phyloP scores from a whole-genome alignment of 345 rosid species.

The Cardamine occulta region DNA sequence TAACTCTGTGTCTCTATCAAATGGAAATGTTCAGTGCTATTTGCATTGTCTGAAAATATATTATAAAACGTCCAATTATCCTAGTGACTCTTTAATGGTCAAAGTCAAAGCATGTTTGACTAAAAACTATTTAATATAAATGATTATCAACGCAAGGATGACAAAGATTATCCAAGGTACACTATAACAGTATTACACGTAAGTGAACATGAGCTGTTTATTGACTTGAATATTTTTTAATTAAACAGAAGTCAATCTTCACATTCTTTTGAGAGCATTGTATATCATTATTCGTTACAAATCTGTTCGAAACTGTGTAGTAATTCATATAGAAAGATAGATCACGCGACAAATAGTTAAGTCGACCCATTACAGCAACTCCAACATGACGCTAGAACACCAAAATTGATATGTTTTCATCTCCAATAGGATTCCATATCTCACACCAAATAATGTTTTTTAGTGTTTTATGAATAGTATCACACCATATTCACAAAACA shows the following conservation, averaged over 20 bases:
- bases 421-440: too few species aligned
- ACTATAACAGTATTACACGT: not conserved
- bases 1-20: too few species aligned
- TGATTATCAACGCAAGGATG: not conserved
- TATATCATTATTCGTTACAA: not conserved
- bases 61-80: slow-evolving; percentile 11
- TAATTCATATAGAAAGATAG: not conserved
- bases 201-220: not conserved
- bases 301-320: not conserved
- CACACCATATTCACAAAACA: too few species aligned
- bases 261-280: not conserved
- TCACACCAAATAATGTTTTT: too few species aligned
- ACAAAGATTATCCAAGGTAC: not conserved
- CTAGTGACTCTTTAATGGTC: not conserved
- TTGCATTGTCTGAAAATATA: not conserved
- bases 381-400: too few species aligned
- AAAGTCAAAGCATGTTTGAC: slow-evolving; percentile 23
- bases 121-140: not conserved
- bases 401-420: too few species aligned
- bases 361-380: not conserved
- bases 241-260: slow-evolving; percentile 1
- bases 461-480: too few species aligned
- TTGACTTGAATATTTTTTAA: not conserved
- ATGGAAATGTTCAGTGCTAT: not conserved
- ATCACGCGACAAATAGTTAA: not conserved